Conservation (phyloP, 306 rosid species). For the Vachellia collinsii region DNA sequence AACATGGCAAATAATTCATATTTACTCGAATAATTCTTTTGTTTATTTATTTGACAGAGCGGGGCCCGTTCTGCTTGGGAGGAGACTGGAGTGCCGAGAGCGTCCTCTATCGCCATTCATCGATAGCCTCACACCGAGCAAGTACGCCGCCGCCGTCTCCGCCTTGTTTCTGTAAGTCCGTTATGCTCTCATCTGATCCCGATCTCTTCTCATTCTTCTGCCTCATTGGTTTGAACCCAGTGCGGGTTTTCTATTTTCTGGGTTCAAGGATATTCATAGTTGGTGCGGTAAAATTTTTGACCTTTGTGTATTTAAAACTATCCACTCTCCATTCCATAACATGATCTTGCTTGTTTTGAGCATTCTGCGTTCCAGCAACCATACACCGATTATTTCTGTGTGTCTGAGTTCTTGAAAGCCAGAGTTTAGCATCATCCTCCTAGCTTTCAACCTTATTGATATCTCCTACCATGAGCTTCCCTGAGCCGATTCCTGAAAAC, state of each 20-base stretch:
- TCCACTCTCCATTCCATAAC: constrained; percentile 46
- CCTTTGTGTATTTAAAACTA: constrained; percentile 38
- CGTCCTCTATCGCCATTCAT: neutral
- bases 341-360: constrained; percentile 46
- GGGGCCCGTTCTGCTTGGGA: too few species aligned
- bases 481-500: constrained; percentile 74
- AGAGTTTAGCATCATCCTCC: constrained; percentile 51
- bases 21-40: too few species aligned
- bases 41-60: too few species aligned
- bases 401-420: constrained; percentile 64
- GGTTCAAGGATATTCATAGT: too few species aligned
- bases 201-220: neutral
- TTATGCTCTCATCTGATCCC: neutral
- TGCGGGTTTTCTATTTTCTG: too few species aligned
- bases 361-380: constrained; percentile 73
- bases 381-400: constrained; percentile 73
- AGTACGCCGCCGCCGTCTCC: neutral
- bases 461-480: constrained; percentile 60
- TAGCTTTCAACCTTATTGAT: constrained; percentile 55
- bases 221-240: too few species aligned
- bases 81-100: neutral
- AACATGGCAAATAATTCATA: too few species aligned
- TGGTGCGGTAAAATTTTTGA: constrained; percentile 36
- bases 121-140: neutral
- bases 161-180: neutral